Conservation (phyloP, 139 green algal genomes). For the Zygnema circumcarinatum region DNA sequence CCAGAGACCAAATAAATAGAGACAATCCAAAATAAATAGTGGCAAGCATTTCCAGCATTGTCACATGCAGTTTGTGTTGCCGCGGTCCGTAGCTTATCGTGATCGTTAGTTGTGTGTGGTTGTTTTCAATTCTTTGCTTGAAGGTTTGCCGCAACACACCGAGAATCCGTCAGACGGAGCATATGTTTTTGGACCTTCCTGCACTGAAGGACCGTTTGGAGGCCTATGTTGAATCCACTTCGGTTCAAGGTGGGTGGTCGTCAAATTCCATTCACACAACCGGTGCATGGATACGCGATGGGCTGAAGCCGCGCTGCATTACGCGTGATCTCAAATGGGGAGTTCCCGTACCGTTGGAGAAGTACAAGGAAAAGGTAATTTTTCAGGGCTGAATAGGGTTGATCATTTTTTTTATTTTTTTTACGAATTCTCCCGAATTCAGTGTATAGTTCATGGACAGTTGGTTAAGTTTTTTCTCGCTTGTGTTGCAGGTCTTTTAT, state of each 20-base stretch:
- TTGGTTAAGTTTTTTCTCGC: background rate
- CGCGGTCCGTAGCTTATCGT: no score
- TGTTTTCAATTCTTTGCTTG: background rate
- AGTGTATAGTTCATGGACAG: background rate
- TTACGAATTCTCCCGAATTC: background rate
- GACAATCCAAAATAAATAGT: no score
- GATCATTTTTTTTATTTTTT: background rate
- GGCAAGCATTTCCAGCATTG: background rate
- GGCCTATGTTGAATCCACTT: conserved; percentile 47
- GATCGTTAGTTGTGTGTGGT: no score
- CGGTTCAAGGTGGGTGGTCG: conserved; percentile 50
- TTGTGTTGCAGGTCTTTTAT: conserved; percentile 78
- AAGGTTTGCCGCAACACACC: conserved; percentile 70
- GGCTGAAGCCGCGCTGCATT: conserved; percentile 94
- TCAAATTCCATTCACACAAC: conserved; percentile 77
- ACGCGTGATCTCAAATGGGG: conserved; percentile 97
- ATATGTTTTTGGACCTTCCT: conserved; percentile 96
- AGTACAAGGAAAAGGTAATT: conserved; percentile 86
- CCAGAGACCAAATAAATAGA: no score
- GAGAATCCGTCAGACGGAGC: conserved; percentile 77
- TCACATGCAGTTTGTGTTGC: no score
- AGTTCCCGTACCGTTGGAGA: conserved; percentile 85
- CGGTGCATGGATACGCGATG: conserved; percentile 92
- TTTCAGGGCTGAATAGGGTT: background rate
- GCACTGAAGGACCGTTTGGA: conserved; percentile 69